These are phyloP conservation scores for Cryptosporidium parvum DNA, from an alignment of 169 alveolate species.

Conservation along the genomic window DNA sequence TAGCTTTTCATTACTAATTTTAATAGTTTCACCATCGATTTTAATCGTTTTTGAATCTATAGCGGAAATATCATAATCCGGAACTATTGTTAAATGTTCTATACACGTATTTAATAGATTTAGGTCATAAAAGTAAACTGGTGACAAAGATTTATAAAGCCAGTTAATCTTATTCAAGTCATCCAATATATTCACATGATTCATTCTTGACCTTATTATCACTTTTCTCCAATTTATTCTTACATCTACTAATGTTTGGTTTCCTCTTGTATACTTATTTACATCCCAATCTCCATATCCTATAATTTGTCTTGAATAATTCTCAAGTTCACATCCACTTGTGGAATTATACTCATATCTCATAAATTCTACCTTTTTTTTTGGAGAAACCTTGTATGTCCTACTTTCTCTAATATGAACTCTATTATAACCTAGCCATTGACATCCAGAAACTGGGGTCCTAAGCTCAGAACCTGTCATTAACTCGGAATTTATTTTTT, in stretches of 20 bases:
- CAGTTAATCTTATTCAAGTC: slow-evolving; percentile 49
- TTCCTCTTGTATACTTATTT: not conserved
- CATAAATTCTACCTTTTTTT: slow-evolving; percentile 40
- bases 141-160: slow-evolving; percentile 44
- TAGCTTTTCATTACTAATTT: slow-evolving; percentile 50
- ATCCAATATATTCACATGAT: slow-evolving; percentile 32
- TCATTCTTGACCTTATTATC: slow-evolving; percentile 36
- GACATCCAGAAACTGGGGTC: slow-evolving; percentile 50
- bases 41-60: slow-evolving; percentile 10
- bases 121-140: slow-evolving; percentile 44
- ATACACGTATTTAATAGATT: slow-evolving; percentile 65
- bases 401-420: slow-evolving; percentile 62
- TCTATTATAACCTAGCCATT: slow-evolving; percentile 53
- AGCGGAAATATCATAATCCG: slow-evolving; percentile 16
- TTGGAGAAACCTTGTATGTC: slow-evolving; percentile 1
- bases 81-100: slow-evolving; percentile 16
- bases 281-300: slow-evolving; percentile 72
- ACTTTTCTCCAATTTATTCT: slow-evolving; percentile 51
- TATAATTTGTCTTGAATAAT: slow-evolving; percentile 50
- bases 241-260: not conserved
- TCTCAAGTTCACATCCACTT: slow-evolving; percentile 67
- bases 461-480: not conserved
- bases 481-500: slow-evolving; percentile 25
- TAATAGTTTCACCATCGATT: slow-evolving; percentile 12
- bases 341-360: slow-evolving; percentile 67